These are phyloP conservation scores for Bolboschoenoplectus hybrid DNA, from an alignment of 202 grass and related monocot genomes.

Conservation along the genomic window DNA sequence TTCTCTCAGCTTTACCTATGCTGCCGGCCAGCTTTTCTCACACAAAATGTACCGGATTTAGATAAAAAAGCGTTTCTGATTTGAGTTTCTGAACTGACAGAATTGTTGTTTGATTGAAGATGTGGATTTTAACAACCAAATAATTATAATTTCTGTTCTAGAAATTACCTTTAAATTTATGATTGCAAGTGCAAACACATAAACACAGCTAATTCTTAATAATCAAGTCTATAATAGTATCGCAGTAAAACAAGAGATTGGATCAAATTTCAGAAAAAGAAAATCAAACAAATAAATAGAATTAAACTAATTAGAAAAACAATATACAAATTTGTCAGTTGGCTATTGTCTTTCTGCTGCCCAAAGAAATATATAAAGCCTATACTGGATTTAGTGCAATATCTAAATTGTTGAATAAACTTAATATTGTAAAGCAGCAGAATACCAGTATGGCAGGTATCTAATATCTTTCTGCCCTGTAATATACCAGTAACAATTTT, in stretches of 20 bases:
- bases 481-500: slow-evolving; percentile 37
- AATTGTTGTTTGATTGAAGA: slow-evolving; percentile 24
- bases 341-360: not conserved
- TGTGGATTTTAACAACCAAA: not conserved
- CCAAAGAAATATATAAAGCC: not conserved
- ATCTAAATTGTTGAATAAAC: slow-evolving; percentile 4
- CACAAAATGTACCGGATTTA: slow-evolving; percentile 53
- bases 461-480: slow-evolving; percentile 21
- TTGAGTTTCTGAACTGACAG: not conserved
- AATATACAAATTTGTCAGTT: not conserved
- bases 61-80: not conserved
- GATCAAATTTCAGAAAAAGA: not conserved
- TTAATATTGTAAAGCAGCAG: slow-evolving; percentile 7
- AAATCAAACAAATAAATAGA: not conserved
- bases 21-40: slow-evolving; percentile 74
- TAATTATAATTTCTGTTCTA: not conserved
- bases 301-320: not conserved
- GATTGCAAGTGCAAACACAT: not conserved
- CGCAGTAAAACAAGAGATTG: not conserved
- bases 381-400: not conserved
- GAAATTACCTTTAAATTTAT: not conserved
- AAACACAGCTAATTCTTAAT: not conserved
- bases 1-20: slow-evolving; percentile 47
- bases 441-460: not conserved
- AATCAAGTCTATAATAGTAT: not conserved